Percentiles rank a stretch among this genome's conserved stretches.
These are phyloP conservation scores for Arxiozyma slooffiae DNA, from an alignment of 1,139 yeast genomes.

Conservation along the genomic window DNA sequence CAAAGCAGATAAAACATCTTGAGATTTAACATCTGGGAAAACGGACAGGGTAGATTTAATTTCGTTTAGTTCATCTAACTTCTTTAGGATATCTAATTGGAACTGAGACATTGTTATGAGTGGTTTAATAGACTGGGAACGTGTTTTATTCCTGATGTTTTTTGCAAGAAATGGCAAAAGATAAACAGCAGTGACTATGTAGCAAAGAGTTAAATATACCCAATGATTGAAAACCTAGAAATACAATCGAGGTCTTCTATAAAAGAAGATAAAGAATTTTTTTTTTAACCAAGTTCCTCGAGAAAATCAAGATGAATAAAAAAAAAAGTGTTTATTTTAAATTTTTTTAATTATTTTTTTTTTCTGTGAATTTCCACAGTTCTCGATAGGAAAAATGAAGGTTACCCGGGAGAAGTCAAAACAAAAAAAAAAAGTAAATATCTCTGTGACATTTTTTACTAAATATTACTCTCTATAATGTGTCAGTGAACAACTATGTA, in stretches of 20 bases:
- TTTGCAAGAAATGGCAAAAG: not conserved
- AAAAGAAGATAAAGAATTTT: too few relatives aligned
- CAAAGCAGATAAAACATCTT: constrained; percentile 61
- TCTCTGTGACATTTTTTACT: not conserved
- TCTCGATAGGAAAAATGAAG: not conserved
- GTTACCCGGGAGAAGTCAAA: not conserved
- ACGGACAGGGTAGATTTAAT: constrained; percentile 55
- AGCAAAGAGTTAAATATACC: too few relatives aligned
- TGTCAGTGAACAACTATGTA: too few relatives aligned
- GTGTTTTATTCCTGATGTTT: not conserved
- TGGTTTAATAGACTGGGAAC: not conserved
- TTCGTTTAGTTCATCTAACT: constrained; percentile 49
- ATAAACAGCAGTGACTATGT: too few relatives aligned
- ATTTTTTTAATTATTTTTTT: not conserved
- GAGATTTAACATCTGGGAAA: constrained; percentile 45
- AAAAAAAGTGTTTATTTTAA: not conserved
- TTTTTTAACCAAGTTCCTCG: not conserved
- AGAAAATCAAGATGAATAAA: not conserved
- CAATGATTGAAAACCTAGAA: too few relatives aligned
- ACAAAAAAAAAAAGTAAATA: not conserved
- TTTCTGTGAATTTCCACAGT: not conserved
- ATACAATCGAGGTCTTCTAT: too few relatives aligned
- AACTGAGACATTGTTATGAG: constrained; percentile 30
- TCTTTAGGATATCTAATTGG: constrained; percentile 43
- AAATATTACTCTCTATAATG: not conserved